These are phyloP conservation scores for Xerocomellus chrysenteron DNA, from an alignment of 768 basidiomycete genomes.

Conservation along the genomic window DNA sequence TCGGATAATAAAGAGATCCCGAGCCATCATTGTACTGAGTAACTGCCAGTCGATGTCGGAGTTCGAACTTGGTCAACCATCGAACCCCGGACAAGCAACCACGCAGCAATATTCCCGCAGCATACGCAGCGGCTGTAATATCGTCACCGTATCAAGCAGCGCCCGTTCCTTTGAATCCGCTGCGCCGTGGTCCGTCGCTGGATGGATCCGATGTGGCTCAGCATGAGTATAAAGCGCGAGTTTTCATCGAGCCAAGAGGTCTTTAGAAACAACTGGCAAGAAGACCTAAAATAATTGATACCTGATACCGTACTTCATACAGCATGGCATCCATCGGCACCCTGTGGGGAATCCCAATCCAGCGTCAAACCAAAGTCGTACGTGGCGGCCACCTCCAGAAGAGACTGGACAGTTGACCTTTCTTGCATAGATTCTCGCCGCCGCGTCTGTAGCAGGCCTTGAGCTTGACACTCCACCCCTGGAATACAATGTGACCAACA, in stretches of 20 bases:
- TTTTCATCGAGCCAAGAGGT: background rate
- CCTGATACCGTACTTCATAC: background rate
- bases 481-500: slow-evolving; percentile 26
- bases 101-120: too few species aligned
- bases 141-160: too few species aligned
- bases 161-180: background rate
- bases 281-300: background rate
- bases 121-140: background rate
- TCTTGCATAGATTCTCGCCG: slow-evolving; percentile 24
- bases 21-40: too few species aligned
- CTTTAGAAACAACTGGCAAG: background rate
- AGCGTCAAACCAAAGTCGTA: slow-evolving; percentile 31
- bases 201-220: background rate
- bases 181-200: background rate
- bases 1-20: too few species aligned
- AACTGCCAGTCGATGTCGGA: too few species aligned
- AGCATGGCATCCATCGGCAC: slow-evolving; percentile 27
- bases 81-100: too few species aligned
- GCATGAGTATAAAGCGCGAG: slow-evolving; percentile 12
- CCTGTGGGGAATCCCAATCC: slow-evolving; percentile 6
- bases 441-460: too few species aligned
- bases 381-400: slow-evolving; percentile 1
- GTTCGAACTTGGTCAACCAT: too few species aligned
- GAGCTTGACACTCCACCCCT: too few species aligned
- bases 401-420: background rate